Base-by-base conservation (phyloP, 192 early-diverging fungal genomes). In the Entomortierella chlamydospora region DNA sequence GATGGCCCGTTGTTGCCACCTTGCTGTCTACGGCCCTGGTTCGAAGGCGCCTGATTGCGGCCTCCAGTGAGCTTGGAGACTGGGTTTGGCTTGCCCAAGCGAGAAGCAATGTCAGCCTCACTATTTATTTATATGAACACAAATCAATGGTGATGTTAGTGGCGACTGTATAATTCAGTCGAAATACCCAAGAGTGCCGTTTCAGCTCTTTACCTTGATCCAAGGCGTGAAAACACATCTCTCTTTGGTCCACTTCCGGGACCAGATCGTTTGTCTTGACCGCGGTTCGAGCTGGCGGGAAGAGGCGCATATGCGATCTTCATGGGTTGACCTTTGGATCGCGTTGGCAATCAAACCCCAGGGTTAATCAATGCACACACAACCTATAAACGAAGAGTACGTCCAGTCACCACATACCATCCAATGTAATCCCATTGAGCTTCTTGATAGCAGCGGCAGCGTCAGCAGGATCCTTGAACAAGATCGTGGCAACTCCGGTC, bases 401-500 rank as follows among this genome's bases (percentile, higher is more conserved):
- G 39, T 11, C 25, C 13, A 51, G 30, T 31, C 45, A 25, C 12
- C 42, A 34, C 37, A 10, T 83, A 87, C 88, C 85, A 80, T 89
- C 88, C 18, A 89, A 47, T 18, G 81, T 69, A n/a, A 85, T 71
- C 55, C 81, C 83, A 31, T 89, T 60, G 12, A 84, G 82, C 58
- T 85, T 89, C 51, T 84, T 66, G 29, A 86, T 65, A 25, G 88
- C 87, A 5, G 64, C 52, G 12, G 70, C 72, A 34, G 88, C 85
- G 64, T 84, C 83, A 8, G n/a, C 64, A 15, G 72, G n/a, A 9
- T 64, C 52, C 33, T 77, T 80, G 71, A 87, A 89, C 28, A 60
- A 56, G 26, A 88, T 61, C 23, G 72, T 82, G 30, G 88, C 88
- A 4, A 72, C 71, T 25, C 88, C 88, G 2, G 77, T 87, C 29